A percentile compares a stretch with the other conserved stretches of the same genome.
Evolutionary conservation across 2,329 filamentous ascomycete genomes (phyloP).

Genomic region (Biscogniauxia marginata): DNA sequence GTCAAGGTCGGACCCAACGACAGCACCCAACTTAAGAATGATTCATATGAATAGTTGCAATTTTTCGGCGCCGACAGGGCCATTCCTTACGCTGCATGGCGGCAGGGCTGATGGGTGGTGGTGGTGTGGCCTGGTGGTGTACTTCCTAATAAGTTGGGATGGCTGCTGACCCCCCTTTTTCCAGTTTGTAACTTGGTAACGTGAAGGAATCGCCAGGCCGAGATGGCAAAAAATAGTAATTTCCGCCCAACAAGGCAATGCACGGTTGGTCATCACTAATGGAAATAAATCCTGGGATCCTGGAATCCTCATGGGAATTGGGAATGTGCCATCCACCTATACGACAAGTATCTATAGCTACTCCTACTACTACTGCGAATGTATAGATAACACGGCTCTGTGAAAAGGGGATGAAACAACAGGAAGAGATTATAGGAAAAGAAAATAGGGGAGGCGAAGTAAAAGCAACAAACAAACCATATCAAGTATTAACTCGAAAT

Average conservation of each 20-base stretch:
- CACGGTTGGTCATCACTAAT: background rate
- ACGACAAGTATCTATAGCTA: background rate
- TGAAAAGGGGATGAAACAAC: too few species aligned
- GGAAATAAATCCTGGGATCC: background rate
- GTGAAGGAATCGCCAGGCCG: background rate
- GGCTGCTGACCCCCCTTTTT: background rate
- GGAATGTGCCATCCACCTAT: background rate
- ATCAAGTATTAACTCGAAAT: too few species aligned
- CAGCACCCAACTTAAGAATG: background rate
- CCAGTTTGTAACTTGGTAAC: background rate
- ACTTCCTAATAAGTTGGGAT: background rate
- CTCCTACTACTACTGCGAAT: too few species aligned
- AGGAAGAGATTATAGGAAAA: too few species aligned
- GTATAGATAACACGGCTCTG: too few species aligned
- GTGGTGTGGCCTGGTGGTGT: background rate
- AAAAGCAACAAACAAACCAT: too few species aligned
- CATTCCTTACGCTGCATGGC: background rate
- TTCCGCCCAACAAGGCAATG: background rate
- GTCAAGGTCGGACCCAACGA: background rate
- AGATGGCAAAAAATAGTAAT: background rate
- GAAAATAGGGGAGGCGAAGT: too few species aligned
- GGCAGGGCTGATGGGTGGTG: background rate
- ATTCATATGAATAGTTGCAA: background rate
- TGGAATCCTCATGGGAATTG: background rate
- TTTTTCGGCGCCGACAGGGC: background rate